Evolutionary conservation across 2,329 filamentous ascomycete genomes (phyloP).

Genomic region (Hymenoscyphus albidus): DNA sequence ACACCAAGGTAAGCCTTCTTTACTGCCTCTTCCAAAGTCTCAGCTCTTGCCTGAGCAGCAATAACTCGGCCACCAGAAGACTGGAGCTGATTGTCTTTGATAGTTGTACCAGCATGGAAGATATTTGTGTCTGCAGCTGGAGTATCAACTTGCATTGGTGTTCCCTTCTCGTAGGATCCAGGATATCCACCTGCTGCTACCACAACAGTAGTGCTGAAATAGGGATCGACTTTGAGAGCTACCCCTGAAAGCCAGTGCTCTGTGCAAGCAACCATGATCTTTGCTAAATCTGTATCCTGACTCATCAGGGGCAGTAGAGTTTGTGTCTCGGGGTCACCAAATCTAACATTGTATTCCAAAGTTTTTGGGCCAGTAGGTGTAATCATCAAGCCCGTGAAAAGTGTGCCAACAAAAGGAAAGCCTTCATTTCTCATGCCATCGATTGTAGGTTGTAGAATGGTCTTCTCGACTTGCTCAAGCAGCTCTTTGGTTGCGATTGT

Average conservation of each 20-base stretch:
- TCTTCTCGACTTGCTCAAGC: constrained; percentile 72
- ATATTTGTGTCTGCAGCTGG: constrained; percentile 58
- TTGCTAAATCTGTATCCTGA: constrained; percentile 75
- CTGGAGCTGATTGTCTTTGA: constrained; percentile 60
- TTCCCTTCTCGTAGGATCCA: constrained; percentile 78
- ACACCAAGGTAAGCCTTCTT: constrained; percentile 72
- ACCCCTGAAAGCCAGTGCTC: constrained; percentile 69
- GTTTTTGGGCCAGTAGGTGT: constrained; percentile 75
- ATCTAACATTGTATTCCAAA: constrained; percentile 89
- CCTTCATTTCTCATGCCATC: constrained; percentile 81
- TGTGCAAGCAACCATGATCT: constrained; percentile 83
- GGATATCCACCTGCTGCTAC: constrained; percentile 91
- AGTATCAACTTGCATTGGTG: constrained; percentile 47
- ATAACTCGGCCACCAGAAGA: constrained; percentile 90
- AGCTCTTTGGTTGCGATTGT: constrained; percentile 69
- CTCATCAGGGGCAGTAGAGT: constrained; percentile 76
- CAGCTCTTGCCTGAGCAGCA: constrained; percentile 76
- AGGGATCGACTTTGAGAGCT: constrained; percentile 61
- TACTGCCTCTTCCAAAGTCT: constrained; percentile 76
- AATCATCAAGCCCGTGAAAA: constrained; percentile 94
- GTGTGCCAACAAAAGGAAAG: constrained; percentile 67
- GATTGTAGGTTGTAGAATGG: constrained; percentile 85
- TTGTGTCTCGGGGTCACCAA: constrained; percentile 89
- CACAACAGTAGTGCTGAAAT: constrained; percentile 87
- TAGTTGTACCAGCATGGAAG: constrained; percentile 87